Evolutionary conservation across 1,139 yeast species (phyloP).

Genomic region (Suhomyces anneliseae): DNA sequence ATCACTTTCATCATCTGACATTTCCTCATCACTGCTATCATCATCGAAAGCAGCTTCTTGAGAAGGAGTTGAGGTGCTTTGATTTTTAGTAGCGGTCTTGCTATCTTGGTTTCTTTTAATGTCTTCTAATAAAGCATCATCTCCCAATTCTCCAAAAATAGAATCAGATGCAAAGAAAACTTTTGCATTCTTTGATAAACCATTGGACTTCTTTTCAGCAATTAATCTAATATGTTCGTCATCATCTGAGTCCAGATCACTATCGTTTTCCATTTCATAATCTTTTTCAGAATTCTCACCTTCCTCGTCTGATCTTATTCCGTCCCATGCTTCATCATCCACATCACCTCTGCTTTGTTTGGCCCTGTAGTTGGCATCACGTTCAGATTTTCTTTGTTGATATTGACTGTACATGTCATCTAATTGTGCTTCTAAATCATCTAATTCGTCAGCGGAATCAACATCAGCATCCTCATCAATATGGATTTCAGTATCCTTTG

Average conservation of each 20-base stretch:
- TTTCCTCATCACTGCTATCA: conserved; percentile 18
- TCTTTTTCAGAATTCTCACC: conserved; percentile 44
- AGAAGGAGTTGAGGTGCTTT: too few relatives aligned
- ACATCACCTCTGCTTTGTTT: conserved; percentile 79
- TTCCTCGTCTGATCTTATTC: conserved; percentile 52
- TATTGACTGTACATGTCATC: conserved; percentile 78
- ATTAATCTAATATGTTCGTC: conserved; percentile 73
- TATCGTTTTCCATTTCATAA: conserved; percentile 45
- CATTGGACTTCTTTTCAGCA: conserved; percentile 52
- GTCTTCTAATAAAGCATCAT: conserved; percentile 39
- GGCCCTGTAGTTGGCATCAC: conserved; percentile 78
- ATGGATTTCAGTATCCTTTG: conserved; percentile 55
- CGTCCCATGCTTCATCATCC: conserved; percentile 86
- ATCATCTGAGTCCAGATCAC: conserved; percentile 60
- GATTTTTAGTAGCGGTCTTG: neutral
- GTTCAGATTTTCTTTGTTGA: conserved; percentile 72
- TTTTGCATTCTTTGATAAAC: conserved; percentile 70
- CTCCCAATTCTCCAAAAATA: conserved; percentile 65
- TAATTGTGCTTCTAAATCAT: conserved; percentile 76
- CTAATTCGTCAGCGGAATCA: conserved; percentile 60
- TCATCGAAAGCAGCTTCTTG: neutral
- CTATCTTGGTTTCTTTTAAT: conserved; percentile 15
- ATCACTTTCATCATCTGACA: conserved; percentile 14
- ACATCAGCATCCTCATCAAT: conserved; percentile 42
- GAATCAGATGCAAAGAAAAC: conserved; percentile 74